These are phyloP conservation scores for Cutaneotrichosporon mucoides DNA, from an alignment of 1,284 basidiomycete species.

Conservation along the genomic window DNA sequence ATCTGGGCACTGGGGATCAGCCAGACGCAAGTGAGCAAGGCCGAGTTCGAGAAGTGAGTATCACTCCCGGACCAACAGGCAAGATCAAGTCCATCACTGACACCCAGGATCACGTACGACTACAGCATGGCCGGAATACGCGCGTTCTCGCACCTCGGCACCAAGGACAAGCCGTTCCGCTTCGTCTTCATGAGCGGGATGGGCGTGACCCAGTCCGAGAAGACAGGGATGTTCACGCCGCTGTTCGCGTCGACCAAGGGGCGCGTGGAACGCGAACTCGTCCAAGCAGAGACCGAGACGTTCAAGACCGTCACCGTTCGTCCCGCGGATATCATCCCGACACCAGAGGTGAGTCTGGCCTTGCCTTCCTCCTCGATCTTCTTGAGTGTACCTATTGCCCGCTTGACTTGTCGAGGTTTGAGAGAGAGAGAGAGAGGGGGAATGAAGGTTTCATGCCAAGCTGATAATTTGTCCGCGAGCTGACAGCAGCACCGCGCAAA, in stretches of 20 bases:
- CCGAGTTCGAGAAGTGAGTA: slow-evolving; percentile 15
- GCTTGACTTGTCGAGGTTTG: too few relatives aligned
- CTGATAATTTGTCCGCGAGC: background rate
- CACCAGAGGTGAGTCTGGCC: slow-evolving; percentile 21
- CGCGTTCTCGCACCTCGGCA: slow-evolving; percentile 24
- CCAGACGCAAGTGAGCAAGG: slow-evolving; percentile 4
- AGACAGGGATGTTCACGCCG: slow-evolving; percentile 4
- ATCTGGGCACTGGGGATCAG: slow-evolving; percentile 34
- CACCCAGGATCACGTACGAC: slow-evolving; percentile 31
- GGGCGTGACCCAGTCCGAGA: slow-evolving; percentile 20
- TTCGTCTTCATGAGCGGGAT: slow-evolving; percentile 33
- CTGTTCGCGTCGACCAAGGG: slow-evolving; percentile 29
- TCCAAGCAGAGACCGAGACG: slow-evolving; percentile 3
- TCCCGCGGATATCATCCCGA: slow-evolving; percentile 27
- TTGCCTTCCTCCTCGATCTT: too few relatives aligned
- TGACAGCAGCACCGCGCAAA: slow-evolving; percentile 5
- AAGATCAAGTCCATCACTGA: background rate
- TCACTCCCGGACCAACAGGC: too few relatives aligned
- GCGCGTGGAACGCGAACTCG: slow-evolving; percentile 24
- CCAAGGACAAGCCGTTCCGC: slow-evolving; percentile 20
- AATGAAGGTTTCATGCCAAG: too few relatives aligned
- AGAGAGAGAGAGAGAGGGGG: too few relatives aligned
- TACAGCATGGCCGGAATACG: slow-evolving; percentile 22
- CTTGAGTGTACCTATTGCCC: background rate
- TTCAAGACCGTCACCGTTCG: slow-evolving; percentile 25